Conservation (phyloP, 2,329 filamentous ascomycete genomes). For the Pestalotiopsis sp. region DNA sequence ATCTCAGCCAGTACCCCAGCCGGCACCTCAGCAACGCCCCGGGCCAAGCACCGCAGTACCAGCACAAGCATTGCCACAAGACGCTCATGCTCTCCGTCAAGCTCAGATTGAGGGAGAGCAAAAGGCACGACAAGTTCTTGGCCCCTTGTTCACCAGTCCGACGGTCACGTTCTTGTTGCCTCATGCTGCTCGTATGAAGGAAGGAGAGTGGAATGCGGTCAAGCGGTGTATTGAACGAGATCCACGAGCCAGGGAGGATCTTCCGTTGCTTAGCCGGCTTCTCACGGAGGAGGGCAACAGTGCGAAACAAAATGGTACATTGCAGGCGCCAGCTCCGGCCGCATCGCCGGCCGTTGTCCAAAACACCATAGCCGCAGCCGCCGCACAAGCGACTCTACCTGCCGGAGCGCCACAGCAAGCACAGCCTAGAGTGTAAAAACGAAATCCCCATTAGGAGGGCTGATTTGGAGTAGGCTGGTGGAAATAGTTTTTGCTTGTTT, state of each 20-base stretch:
- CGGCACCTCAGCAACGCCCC: slow-evolving; percentile 20
- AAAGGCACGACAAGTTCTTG: slow-evolving; percentile 66
- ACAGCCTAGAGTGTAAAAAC: slow-evolving; percentile 23
- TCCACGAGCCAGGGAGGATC: slow-evolving; percentile 64
- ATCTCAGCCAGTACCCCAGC: slow-evolving; percentile 22
- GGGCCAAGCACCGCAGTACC: slow-evolving; percentile 24
- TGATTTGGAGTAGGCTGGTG: neutral
- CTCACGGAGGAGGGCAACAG: slow-evolving; percentile 52
- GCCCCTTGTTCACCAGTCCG: slow-evolving; percentile 61
- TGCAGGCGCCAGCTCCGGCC: slow-evolving; percentile 16
- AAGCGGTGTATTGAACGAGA: slow-evolving; percentile 68
- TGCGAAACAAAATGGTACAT: slow-evolving; percentile 25
- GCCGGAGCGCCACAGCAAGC: slow-evolving; percentile 20
- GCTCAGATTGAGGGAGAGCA: slow-evolving; percentile 55
- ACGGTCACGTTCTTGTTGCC: slow-evolving; percentile 72
- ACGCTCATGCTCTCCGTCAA: slow-evolving; percentile 41
- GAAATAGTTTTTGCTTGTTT: neutral
- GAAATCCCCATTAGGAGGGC: neutral
- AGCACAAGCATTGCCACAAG: slow-evolving; percentile 19
- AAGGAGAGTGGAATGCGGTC: slow-evolving; percentile 76
- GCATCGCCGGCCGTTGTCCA: slow-evolving; percentile 32
- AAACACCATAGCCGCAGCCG: slow-evolving; percentile 31
- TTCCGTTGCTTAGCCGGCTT: slow-evolving; percentile 57
- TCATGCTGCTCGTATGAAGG: slow-evolving; percentile 68
- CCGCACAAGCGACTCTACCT: slow-evolving; percentile 19